Base-by-base conservation (phyloP, 2,329 filamentous ascomycete species). In the Plectosphaerella plurivora region DNA sequence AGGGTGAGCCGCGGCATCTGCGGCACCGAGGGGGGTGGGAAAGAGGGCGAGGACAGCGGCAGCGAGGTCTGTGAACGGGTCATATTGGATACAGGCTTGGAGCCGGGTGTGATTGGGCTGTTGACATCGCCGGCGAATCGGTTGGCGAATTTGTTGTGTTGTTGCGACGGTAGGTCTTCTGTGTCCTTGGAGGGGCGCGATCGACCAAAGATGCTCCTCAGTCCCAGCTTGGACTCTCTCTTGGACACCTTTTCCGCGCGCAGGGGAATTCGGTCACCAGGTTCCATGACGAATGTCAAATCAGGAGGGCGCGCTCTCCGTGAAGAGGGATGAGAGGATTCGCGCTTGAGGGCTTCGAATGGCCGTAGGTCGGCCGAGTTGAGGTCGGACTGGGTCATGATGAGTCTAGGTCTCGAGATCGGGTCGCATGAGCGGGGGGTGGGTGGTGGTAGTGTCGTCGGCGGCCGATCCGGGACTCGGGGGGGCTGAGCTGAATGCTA, bases 161-260 rank as follows among this genome's bases (percentile, higher is more conserved):
- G 63, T 28, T 61, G 61, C 74, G 75, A 56, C 68, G 65, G 57
- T 68, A 66, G 51, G 76, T 65, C 24, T 78, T 73, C 68, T 4
- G 57, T 52, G 6, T 73, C 67, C 53, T 68, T 71, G 12, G 60
- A 59, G 4, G 64, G 48, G 60, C 71, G 79, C 18, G 69, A 68
- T 54, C 76, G 72, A 41, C 72, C 68, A 57, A 84, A 83, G 9
- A 84, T 69, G 55, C 67, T 75, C 50, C 76, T 70, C 47, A 83
- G 62, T 4, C 75, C 78, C 49, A 82, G 60, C 53, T 71, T 76
- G 15, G 79, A 82, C 54, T 81, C 79, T 55, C 79, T 69, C 61
- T 69, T 74, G 51, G 61, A 63, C 22, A 73, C 59, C 58, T 72
- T 78, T 46, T 72, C 70, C 8, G 65, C 57, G 37, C 75, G 74